Base-by-base conservation (phyloP, 441 rosid species). In the Kokia cookei region DNA sequence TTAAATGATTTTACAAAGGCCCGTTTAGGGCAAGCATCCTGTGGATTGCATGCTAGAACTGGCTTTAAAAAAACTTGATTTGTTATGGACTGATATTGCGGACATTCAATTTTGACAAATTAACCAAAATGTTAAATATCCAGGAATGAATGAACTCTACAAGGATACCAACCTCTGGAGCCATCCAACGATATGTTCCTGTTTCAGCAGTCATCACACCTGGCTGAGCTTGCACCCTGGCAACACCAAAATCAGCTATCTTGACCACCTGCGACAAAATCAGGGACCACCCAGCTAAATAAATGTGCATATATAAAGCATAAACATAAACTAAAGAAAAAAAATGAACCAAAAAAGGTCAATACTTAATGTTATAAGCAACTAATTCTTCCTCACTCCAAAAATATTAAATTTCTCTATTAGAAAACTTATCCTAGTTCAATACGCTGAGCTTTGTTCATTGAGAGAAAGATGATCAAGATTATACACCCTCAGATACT, bases 171-270 rank as follows among this genome's bases (percentile, higher is more conserved):
- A 91, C 93, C 93, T 91, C 96, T 17, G 93, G 96, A 77, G 96
- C 96, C 93, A 91, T 91, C 96, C 96, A 90, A 42, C 91, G 90
- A 72, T 90, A 90, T 8, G 93, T 87, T 75, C 96, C 96, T 65
- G 93, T 91, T 84, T 91, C 96, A 29, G 90, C 93, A 35, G 96
- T 91, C 96, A 91, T 91, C 65, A 86, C 85, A 24, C 93, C 93
- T 54, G 90, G 74, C 65, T 75, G 88, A 80, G 77, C 78, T 78
- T 87, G 87, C 76, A 89, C 87, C 83, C 92, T 86, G 70, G 96
- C 93, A 81, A 91, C 84, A 66, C 93, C 96, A 81, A 91, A 91
- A 79, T 91, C 96, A 26, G 92, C 88, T 77, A 91, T 86, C 80
- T 89, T 91, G 27, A 88, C 91, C 40, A 82, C 90, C 96, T 89